Conservation (phyloP, 2,329 filamentous ascomycete genomes). For the Pseudopyricularia javanii region DNA sequence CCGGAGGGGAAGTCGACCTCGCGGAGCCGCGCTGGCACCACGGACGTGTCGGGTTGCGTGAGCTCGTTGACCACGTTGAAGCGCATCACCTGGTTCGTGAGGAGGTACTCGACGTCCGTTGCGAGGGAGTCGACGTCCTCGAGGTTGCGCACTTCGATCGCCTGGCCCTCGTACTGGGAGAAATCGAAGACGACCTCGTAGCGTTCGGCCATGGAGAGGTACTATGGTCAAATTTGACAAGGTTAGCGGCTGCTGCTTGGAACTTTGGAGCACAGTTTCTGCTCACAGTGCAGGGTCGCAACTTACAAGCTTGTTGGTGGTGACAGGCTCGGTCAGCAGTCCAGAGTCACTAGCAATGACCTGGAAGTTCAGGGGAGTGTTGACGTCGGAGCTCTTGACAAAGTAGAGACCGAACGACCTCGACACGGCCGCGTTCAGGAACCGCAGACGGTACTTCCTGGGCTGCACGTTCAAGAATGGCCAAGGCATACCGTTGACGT, state of each 20-base stretch:
- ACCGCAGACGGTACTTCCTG: slow-evolving; percentile 44
- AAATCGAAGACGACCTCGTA: slow-evolving; percentile 49
- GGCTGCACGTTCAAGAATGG: slow-evolving; percentile 45
- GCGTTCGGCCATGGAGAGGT: slow-evolving; percentile 41
- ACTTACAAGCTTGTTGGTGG: background rate
- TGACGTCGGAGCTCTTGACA: slow-evolving; percentile 16
- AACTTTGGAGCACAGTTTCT: no score
- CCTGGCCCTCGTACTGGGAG: slow-evolving; percentile 30
- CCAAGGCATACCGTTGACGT: slow-evolving; percentile 48
- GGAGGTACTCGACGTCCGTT: slow-evolving; percentile 34
- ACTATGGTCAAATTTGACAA: slow-evolving; percentile 4
- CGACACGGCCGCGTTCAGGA: slow-evolving; percentile 37
- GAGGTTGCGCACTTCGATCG: slow-evolving; percentile 25
- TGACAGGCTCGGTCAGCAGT: slow-evolving; percentile 31
- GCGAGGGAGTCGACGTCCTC: slow-evolving; percentile 20
- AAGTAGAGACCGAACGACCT: slow-evolving; percentile 36
- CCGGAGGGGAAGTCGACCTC: slow-evolving; percentile 24
- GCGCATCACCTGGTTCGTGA: slow-evolving; percentile 38
- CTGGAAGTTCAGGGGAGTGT: slow-evolving; percentile 28
- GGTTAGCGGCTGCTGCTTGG: background rate
- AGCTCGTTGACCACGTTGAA: slow-evolving; percentile 32
- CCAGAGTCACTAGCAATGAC: slow-evolving; percentile 43
- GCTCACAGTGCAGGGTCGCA: no score
- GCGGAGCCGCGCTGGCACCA: slow-evolving; percentile 20
- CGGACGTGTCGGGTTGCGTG: slow-evolving; percentile 17